phyloP scores from a whole-genome alignment of 257 asterid genomes.

The Solanum pimpinellifolium region DNA sequence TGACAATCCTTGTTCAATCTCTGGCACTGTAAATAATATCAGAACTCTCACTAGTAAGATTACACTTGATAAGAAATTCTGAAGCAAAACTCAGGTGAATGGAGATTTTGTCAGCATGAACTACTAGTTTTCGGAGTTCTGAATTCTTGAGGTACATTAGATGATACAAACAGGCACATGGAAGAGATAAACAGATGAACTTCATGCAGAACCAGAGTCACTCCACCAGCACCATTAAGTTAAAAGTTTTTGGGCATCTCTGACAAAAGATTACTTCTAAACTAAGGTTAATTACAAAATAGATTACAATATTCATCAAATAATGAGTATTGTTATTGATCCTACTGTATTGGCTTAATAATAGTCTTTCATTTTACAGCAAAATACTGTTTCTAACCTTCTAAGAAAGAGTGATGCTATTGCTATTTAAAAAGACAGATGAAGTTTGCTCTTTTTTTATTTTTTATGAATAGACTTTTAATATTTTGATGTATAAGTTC shows the following conservation, averaged over 20 bases:
- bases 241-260: not conserved
- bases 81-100: not conserved
- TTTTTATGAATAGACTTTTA: not conserved
- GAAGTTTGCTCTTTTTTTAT: not conserved
- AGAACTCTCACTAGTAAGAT: not conserved
- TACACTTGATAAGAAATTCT: not conserved
- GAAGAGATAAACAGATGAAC: not conserved
- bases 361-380: not conserved
- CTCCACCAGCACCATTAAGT: not conserved
- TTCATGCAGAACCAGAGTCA: not conserved
- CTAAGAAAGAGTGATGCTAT: not conserved
- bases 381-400: not conserved
- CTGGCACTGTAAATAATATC: constrained; percentile 56
- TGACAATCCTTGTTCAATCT: constrained; percentile 93
- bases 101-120: not conserved
- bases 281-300: not conserved
- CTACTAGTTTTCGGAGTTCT: not conserved
- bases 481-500: not conserved
- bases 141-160: not conserved
- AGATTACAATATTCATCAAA: not conserved
- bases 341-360: not conserved
- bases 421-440: not conserved
- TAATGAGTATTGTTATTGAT: not conserved
- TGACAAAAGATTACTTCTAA: not conserved
- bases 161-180: not conserved